Conservation (phyloP, 2,329 filamentous ascomycete genomes). For the Colletotrichum zoysiae region DNA sequence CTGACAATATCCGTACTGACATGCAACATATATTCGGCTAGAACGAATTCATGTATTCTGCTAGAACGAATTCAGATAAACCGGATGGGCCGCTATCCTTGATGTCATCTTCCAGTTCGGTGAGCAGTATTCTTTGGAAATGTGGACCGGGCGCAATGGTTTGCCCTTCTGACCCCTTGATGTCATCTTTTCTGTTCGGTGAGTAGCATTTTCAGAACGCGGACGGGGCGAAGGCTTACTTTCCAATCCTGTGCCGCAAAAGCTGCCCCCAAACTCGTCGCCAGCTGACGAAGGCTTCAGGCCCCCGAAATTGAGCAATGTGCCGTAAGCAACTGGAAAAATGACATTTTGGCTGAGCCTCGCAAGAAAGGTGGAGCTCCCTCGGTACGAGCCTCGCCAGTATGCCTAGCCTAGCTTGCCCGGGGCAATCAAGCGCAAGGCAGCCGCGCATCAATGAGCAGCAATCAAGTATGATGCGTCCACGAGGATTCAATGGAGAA, state of each 20-base stretch:
- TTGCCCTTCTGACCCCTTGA: neutral
- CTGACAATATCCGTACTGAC: neutral
- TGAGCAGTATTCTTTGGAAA: neutral
- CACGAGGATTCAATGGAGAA: conserved; percentile 17
- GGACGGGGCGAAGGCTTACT: neutral
- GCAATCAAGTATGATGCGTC: neutral
- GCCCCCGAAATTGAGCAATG: neutral
- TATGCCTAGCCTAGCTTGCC: neutral
- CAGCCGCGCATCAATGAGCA: neutral
- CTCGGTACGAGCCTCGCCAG: neutral
- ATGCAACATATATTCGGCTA: neutral
- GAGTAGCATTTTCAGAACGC: neutral
- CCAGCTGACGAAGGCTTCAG: neutral
- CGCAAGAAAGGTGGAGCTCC: neutral
- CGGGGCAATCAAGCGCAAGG: neutral
- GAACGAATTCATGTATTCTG: neutral
- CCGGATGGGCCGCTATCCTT: neutral
- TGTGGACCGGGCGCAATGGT: neutral
- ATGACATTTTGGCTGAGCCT: neutral
- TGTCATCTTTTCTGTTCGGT: neutral
- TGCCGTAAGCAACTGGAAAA: neutral
- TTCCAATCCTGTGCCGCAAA: neutral
- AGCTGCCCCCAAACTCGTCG: neutral
- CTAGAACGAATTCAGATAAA: neutral
- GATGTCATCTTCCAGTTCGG: neutral